A percentile compares a stretch with the other conserved stretches of the same genome.
phyloP scores from a whole-genome alignment of 2,329 filamentous ascomycete genomes.

The Podosphaera xanthii region DNA sequence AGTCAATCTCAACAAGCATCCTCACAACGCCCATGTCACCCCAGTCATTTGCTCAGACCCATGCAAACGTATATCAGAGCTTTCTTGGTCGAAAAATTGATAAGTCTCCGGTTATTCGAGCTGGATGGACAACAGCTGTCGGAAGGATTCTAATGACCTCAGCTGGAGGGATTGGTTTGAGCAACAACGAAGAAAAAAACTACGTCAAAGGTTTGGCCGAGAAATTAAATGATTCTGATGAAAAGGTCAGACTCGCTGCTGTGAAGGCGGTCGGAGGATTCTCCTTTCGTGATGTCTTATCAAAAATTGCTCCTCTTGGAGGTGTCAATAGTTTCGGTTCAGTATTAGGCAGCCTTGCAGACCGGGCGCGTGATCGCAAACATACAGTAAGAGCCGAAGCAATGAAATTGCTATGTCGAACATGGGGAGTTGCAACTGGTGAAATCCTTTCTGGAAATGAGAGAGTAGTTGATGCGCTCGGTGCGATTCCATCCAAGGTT shows the following conservation, averaged over 20 bases:
- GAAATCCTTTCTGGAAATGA: constrained; percentile 73
- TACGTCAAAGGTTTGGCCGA: constrained; percentile 55
- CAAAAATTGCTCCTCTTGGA: constrained; percentile 57
- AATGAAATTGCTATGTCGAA: constrained; percentile 59
- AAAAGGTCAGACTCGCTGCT: constrained; percentile 76
- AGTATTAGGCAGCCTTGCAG: constrained; percentile 58
- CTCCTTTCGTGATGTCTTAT: constrained; percentile 55
- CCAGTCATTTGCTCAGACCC: constrained; percentile 70
- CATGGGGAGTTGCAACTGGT: constrained; percentile 84
- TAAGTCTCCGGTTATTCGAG: constrained; percentile 60
- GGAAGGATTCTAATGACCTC: constrained; percentile 80
- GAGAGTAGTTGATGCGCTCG: constrained; percentile 48
- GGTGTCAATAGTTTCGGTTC: constrained; percentile 55
- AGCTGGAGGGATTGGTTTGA: constrained; percentile 72
- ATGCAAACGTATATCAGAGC: constrained; percentile 55
- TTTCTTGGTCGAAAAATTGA: constrained; percentile 74
- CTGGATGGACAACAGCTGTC: constrained; percentile 65
- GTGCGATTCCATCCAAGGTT: constrained; percentile 62
- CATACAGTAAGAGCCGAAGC: constrained; percentile 63
- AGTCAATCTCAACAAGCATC: constrained; percentile 31
- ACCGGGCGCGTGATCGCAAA: constrained; percentile 73
- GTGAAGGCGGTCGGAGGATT: constrained; percentile 67
- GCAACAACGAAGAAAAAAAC: constrained; percentile 54
- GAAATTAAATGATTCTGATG: constrained; percentile 70
- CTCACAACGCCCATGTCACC: constrained; percentile 68